Percentiles rank a stretch among this genome's conserved stretches.
Evolutionary conservation across 768 basidiomycete genomes (phyloP).

Genomic region (Podaxis sp.): DNA sequence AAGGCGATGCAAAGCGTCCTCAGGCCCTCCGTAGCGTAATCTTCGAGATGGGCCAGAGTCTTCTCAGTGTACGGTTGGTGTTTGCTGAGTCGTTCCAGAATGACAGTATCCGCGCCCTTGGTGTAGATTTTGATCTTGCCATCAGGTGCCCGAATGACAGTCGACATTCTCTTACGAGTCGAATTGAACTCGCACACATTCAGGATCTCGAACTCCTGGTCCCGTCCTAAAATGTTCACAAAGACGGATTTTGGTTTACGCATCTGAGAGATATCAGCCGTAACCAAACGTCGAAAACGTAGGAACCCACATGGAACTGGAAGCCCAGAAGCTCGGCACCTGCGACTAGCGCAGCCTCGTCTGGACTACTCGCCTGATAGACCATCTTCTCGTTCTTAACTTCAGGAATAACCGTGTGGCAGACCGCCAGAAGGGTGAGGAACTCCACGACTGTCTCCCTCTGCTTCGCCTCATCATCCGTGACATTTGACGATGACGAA

Average conservation of each 20-base stretch:
- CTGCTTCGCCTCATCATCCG: conserved; percentile 31
- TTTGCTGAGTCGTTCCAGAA: conserved; percentile 86
- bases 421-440: conserved; percentile 84
- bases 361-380: conserved; percentile 96
- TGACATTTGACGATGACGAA: conserved; percentile 23
- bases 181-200: conserved; percentile 99
- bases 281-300: neutral
- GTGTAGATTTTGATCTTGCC: conserved; percentile 93
- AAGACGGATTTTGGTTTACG: conserved; percentile 97
- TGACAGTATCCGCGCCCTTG: conserved; percentile 98
- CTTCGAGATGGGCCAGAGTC: conserved; percentile 89
- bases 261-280: conserved; percentile 43
- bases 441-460: conserved; percentile 63
- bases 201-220: conserved; percentile 82
- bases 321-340: conserved; percentile 92
- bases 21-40: conserved; percentile 95
- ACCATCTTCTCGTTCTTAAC: conserved; percentile 81
- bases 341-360: conserved; percentile 93
- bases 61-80: conserved; percentile 82
- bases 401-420: conserved; percentile 98
- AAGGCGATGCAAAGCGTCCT: conserved; percentile 96
- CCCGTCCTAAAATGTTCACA: conserved; percentile 69
- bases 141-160: conserved; percentile 79
- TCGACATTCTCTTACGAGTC: conserved; percentile 97
- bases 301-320: conserved; percentile 78